phyloP scores from a whole-genome alignment of 352 stramenopile species.

The Halophytophthora batemanensis region DNA sequence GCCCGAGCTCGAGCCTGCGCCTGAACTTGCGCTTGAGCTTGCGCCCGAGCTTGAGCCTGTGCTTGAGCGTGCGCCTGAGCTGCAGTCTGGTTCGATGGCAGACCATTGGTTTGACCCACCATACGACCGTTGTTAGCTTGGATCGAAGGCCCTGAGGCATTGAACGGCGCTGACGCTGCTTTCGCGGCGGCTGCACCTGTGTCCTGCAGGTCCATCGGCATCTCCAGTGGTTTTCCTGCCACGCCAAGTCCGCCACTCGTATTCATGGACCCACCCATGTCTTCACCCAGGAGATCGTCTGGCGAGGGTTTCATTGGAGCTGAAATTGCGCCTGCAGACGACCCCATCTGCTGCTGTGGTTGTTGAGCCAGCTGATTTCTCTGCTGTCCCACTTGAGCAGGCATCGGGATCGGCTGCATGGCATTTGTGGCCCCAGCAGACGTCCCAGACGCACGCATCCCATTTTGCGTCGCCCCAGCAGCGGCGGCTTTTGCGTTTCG shows the following conservation, averaged over 20 bases:
- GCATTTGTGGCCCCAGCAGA: slow-evolving; percentile 7
- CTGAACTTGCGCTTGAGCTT: too few species aligned
- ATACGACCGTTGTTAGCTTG: slow-evolving; percentile 4
- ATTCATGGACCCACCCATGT: slow-evolving; percentile 32
- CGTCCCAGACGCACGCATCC: background rate
- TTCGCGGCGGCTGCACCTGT: slow-evolving; percentile 18
- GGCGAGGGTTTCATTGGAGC: slow-evolving; percentile 34
- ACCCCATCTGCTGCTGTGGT: slow-evolving; percentile 5
- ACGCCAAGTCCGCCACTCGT: slow-evolving; percentile 18
- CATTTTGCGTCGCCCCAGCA: slow-evolving; percentile 13
- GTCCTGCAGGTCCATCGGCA: slow-evolving; percentile 60
- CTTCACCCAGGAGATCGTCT: slow-evolving; percentile 50
- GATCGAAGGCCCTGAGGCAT: slow-evolving; percentile 14
- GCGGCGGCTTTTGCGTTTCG: slow-evolving; percentile 27
- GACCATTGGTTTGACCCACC: slow-evolving; percentile 2
- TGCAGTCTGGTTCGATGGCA: background rate
- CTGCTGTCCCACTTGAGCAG: slow-evolving; percentile 29
- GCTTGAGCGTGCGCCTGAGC: slow-evolving; percentile 6
- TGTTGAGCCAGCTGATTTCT: slow-evolving; percentile 20
- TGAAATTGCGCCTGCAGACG: background rate
- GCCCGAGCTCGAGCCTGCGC: too few species aligned
- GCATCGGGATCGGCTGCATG: slow-evolving; percentile 52
- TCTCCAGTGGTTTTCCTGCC: slow-evolving; percentile 45
- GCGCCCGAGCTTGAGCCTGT: slow-evolving; percentile 11
- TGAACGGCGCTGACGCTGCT: slow-evolving; percentile 19